Percentiles rank a stretch among this genome's conserved stretches.
phyloP scores from a whole-genome alignment of 2,329 filamentous ascomycete species.

The Trichocomaceae sp. region DNA sequence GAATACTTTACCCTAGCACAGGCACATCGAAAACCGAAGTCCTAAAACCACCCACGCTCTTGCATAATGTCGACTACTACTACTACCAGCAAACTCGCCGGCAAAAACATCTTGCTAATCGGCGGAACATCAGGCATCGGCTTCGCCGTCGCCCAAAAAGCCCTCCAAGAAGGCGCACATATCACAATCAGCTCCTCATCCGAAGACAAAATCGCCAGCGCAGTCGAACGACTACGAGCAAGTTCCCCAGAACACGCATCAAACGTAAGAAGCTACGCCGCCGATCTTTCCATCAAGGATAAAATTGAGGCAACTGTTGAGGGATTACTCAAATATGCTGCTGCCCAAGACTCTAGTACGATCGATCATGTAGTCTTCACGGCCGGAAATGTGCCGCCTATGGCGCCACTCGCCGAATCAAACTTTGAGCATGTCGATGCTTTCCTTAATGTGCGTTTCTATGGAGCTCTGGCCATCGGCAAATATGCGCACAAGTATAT shows the following conservation, averaged over 20 bases:
- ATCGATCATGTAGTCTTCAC: neutral
- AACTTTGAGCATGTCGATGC: too few relatives aligned
- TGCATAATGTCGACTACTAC: neutral
- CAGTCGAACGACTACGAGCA: neutral
- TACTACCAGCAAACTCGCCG: neutral
- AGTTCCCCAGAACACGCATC: constrained; percentile 20
- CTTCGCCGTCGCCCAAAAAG: neutral
- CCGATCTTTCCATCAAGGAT: neutral
- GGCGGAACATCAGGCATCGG: neutral
- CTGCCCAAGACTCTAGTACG: neutral
- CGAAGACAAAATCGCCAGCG: neutral
- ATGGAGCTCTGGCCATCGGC: neutral
- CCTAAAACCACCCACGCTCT: too few relatives aligned
- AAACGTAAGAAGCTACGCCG: neutral
- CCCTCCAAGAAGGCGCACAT: neutral
- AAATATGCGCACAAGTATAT: neutral
- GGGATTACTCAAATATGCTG: neutral
- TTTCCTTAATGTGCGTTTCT: neutral
- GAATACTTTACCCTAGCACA: too few relatives aligned
- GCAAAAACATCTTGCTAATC: neutral
- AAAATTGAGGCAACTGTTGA: neutral
- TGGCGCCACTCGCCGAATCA: too few relatives aligned
- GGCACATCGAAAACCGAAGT: too few relatives aligned
- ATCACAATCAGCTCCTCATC: neutral
- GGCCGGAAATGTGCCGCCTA: neutral